Conservation (phyloP, 1,284 basidiomycete species). For the Earliella scabrosa region DNA sequence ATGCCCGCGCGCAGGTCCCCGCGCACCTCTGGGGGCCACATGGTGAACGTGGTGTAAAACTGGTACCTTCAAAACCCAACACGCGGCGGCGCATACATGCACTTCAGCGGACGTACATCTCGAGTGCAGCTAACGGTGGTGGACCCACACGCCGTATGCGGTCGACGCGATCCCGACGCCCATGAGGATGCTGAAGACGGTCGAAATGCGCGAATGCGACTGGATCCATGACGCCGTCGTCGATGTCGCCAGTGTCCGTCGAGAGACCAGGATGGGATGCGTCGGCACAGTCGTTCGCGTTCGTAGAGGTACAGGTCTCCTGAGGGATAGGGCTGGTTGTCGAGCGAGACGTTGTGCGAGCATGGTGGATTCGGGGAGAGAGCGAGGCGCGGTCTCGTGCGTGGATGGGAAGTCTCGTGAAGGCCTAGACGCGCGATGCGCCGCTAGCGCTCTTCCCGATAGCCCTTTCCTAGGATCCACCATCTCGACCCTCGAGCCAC, state of each 20-base stretch:
- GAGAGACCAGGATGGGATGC: not conserved
- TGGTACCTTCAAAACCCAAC: conserved; percentile 52
- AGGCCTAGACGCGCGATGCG: no score
- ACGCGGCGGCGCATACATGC: not conserved
- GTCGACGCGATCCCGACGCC: conserved; percentile 52
- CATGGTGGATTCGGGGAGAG: no score
- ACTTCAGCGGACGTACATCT: conserved; percentile 12
- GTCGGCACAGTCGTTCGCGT: not conserved
- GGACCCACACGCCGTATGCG: conserved; percentile 59
- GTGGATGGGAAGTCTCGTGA: no score
- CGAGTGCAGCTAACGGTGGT: not conserved
- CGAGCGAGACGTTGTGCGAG: not conserved
- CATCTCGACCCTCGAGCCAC: no score
- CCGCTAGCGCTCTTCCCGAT: no score
- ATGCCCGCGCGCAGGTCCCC: conserved; percentile 68
- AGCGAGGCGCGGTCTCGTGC: not conserved
- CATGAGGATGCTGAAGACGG: conserved; percentile 53
- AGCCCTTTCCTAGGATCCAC: no score
- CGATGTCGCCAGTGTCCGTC: not conserved
- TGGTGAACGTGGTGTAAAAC: conserved; percentile 61
- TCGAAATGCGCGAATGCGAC: conserved; percentile 40
- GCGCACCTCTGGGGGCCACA: conserved; percentile 70
- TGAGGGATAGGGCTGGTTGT: not conserved
- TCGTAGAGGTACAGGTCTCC: no score
- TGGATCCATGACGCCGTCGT: conserved; percentile 17